Percentiles rank a stretch among this genome's conserved stretches.
These are phyloP conservation scores for Tardiomyces digboiensis DNA, from an alignment of 1,139 yeast genomes.

Conservation along the genomic window DNA sequence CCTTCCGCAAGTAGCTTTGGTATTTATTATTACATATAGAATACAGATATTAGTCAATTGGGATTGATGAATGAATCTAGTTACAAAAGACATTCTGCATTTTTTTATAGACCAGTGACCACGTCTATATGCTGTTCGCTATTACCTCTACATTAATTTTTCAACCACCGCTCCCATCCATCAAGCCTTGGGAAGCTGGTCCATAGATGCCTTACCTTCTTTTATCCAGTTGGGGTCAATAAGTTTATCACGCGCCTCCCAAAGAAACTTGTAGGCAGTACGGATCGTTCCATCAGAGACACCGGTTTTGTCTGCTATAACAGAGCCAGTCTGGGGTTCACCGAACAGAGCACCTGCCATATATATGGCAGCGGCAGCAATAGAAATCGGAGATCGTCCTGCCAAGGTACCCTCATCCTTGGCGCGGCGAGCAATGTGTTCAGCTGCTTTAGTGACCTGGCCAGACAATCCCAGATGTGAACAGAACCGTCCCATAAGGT, in stretches of 20 bases:
- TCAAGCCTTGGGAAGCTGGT: slow-evolving; percentile 44
- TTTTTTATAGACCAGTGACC: not conserved
- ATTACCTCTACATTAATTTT: too few relatives aligned
- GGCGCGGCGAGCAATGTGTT: slow-evolving; percentile 77
- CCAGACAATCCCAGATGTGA: slow-evolving; percentile 85
- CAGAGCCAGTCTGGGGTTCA: slow-evolving; percentile 51
- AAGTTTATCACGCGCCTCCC: slow-evolving; percentile 61
- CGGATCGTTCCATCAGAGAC: slow-evolving; percentile 97
- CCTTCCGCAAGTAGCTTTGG: not conserved
- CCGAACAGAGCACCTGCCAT: slow-evolving; percentile 84
- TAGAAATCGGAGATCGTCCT: slow-evolving; percentile 95
- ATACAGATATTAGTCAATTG: too few relatives aligned
- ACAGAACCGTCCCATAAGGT: slow-evolving; percentile 91
- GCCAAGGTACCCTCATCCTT: slow-evolving; percentile 91
- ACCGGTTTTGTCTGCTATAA: slow-evolving; percentile 91
- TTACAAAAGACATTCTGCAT: too few relatives aligned
- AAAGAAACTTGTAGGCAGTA: slow-evolving; percentile 79
- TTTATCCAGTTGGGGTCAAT: slow-evolving; percentile 70
- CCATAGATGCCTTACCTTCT: slow-evolving; percentile 56
- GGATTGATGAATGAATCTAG: too few relatives aligned
- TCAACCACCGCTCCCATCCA: too few relatives aligned
- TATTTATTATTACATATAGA: not conserved
- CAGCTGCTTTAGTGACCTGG: slow-evolving; percentile 89
- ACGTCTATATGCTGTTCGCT: not conserved
- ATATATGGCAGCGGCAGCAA: slow-evolving; percentile 96